Percentiles rank a stretch among this genome's conserved stretches.
phyloP scores from a whole-genome alignment of 2,329 filamentous ascomycete species.

The Zymoseptoria crescenta region DNA sequence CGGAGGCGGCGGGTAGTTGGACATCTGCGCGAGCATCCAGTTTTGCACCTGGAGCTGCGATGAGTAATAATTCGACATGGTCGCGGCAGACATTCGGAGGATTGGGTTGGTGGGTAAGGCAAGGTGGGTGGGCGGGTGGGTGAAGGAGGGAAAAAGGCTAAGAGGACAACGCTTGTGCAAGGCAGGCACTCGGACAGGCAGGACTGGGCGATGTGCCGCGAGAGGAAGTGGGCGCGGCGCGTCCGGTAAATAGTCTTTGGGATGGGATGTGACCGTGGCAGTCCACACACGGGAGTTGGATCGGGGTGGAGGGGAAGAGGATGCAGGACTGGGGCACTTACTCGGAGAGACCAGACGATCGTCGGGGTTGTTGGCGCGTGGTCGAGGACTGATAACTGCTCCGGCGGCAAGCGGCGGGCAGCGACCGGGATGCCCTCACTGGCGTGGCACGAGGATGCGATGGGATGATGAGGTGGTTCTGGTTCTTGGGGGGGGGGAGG shows the following conservation, averaged over 20 bases:
- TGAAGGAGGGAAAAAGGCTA: conserved; percentile 1
- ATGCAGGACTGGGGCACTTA: conserved; percentile 16
- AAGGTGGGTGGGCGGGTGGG: not conserved
- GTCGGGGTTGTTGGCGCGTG: conserved; percentile 10
- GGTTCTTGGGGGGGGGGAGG: not conserved
- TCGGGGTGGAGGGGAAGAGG: not conserved
- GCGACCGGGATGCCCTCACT: conserved; percentile 19
- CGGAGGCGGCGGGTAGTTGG: conserved; percentile 30
- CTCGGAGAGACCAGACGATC: conserved; percentile 12
- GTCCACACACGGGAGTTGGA: not conserved
- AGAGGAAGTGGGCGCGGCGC: conserved; percentile 15
- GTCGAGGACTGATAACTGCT: conserved; percentile 16
- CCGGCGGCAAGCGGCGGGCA: conserved; percentile 20
- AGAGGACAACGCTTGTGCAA: conserved; percentile 17
- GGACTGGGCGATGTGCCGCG: not conserved
- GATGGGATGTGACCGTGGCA: not conserved
- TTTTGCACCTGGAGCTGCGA: conserved; percentile 27
- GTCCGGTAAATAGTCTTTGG: conserved; percentile 17
- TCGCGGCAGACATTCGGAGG: conserved; percentile 26
- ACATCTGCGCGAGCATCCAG: conserved; percentile 32
- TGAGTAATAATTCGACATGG: conserved; percentile 29
- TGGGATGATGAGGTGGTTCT: too few relatives aligned
- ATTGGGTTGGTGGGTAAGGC: conserved; percentile 11
- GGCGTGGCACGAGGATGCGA: conserved; percentile 16
- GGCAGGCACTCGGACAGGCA: conserved; percentile 8